These are phyloP conservation scores for Tetrapisispora taiwanensis DNA, from an alignment of 805 yeast genomes.

Conservation along the genomic window DNA sequence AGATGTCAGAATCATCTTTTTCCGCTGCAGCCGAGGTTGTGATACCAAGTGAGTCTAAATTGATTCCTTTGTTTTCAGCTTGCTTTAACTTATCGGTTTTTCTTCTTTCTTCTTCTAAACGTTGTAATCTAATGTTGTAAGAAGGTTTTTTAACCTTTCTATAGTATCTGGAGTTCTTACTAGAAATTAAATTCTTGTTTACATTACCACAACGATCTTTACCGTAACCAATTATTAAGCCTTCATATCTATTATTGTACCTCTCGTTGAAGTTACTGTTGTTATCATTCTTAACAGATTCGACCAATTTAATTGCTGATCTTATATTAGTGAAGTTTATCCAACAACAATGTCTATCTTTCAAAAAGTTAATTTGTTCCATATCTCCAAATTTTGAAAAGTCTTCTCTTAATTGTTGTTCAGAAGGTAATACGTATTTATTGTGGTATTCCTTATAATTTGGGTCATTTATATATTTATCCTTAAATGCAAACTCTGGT, in stretches of 20 bases:
- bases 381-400: constrained; percentile 57
- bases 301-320: constrained; percentile 56
- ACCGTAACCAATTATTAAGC: constrained; percentile 56
- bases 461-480: constrained; percentile 26
- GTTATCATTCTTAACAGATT: constrained; percentile 38
- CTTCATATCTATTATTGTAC: constrained; percentile 38
- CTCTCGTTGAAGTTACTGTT: constrained; percentile 30
- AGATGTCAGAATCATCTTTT: neutral
- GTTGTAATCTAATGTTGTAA: constrained; percentile 18
- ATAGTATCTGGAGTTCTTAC: constrained; percentile 38
- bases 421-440: constrained; percentile 34
- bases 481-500: constrained; percentile 34
- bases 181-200: constrained; percentile 31
- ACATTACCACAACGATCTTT: constrained; percentile 71
- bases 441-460: constrained; percentile 24
- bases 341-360: constrained; percentile 64
- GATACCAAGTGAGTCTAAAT: constrained; percentile 12
- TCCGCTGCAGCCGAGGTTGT: constrained; percentile 2
- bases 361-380: constrained; percentile 67
- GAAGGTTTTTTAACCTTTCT: constrained; percentile 33
- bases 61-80: neutral
- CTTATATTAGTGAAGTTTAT: constrained; percentile 56
- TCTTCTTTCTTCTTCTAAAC: constrained; percentile 26
- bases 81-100: constrained; percentile 11
- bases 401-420: constrained; percentile 44